These are phyloP conservation scores for Ambrosiella xylebori DNA, from an alignment of 2,329 filamentous ascomycete genomes.

Conservation along the genomic window DNA sequence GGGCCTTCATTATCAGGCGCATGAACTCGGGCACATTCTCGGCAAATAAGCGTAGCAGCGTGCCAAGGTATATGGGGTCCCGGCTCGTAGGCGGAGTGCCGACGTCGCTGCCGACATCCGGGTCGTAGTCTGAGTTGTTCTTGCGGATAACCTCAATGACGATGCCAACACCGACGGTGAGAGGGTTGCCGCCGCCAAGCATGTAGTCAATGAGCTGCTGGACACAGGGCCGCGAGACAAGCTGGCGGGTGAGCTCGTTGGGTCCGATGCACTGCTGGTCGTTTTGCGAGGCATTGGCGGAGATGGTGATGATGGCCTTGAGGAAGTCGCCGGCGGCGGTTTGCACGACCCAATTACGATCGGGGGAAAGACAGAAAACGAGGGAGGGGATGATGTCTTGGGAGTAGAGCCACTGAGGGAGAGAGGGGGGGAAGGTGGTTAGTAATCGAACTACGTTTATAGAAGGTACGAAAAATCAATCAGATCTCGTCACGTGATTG, in stretches of 20 bases:
- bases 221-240: constrained; percentile 74
- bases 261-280: constrained; percentile 98
- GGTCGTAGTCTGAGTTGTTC: constrained; percentile 98
- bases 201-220: constrained; percentile 77
- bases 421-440: background rate
- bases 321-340: constrained; percentile 94
- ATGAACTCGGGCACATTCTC: constrained; percentile 88
- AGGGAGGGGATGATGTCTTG: constrained; percentile 77
- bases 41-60: constrained; percentile 73
- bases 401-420: constrained; percentile 65
- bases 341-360: constrained; percentile 78
- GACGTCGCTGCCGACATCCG: constrained; percentile 69
- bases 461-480: background rate
- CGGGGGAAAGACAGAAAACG: constrained; percentile 69
- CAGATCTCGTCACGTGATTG: background rate
- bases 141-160: constrained; percentile 97
- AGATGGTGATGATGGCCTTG: constrained; percentile 97
- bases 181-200: constrained; percentile 79
- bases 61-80: constrained; percentile 92
- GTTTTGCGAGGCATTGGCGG: constrained; percentile 92
- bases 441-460: background rate
- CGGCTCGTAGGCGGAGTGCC: constrained; percentile 64
- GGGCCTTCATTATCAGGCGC: constrained; percentile 65
- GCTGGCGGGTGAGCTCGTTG: constrained; percentile 85
- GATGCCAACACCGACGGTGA: constrained; percentile 93